A percentile compares a stretch with the other conserved stretches of the same genome.
Conservation (phyloP, 306 rosid genomes). For the Trifolium fragiferum region DNA sequence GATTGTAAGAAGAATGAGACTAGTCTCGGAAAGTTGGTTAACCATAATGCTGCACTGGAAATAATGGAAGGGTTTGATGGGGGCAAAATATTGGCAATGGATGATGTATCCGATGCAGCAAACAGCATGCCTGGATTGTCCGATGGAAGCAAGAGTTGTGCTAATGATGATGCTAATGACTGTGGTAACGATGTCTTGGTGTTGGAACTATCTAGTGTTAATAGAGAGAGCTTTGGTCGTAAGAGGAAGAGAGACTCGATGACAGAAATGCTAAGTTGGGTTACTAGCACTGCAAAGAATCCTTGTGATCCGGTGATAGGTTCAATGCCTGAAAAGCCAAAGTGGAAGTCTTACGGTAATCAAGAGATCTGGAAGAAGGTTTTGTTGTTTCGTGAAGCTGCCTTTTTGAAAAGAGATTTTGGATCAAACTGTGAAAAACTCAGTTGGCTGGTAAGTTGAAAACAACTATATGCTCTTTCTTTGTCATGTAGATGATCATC, state of each 20-base stretch:
- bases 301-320: slow-evolving; percentile 70
- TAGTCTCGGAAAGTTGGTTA: slow-evolving; percentile 7
- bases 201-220: slow-evolving; percentile 44
- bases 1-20: slow-evolving; percentile 20
- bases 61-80: slow-evolving; percentile 22
- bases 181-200: slow-evolving; percentile 42
- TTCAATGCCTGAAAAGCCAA: slow-evolving; percentile 66
- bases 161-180: neutral
- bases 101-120: slow-evolving; percentile 35
- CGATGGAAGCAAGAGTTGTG: slow-evolving; percentile 41
- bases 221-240: slow-evolving; percentile 40
- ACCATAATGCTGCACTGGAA: slow-evolving; percentile 15
- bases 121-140: slow-evolving; percentile 42
- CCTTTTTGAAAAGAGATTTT: slow-evolving; percentile 48
- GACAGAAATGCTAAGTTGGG: slow-evolving; percentile 63
- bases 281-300: slow-evolving; percentile 59
- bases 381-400: slow-evolving; percentile 73
- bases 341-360: slow-evolving; percentile 64
- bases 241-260: slow-evolving; percentile 63
- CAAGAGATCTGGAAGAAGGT: slow-evolving; percentile 74
- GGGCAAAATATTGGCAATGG: slow-evolving; percentile 5
- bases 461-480: neutral
- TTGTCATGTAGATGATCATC: slow-evolving; percentile 10
- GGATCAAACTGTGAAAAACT: slow-evolving; percentile 53
- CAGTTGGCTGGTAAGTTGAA: slow-evolving; percentile 66